Evolutionary conservation across 768 basidiomycete genomes (phyloP), one percentile per base, ranked within the genome.

Genomic region (Kondoa malvinella): DNA sequence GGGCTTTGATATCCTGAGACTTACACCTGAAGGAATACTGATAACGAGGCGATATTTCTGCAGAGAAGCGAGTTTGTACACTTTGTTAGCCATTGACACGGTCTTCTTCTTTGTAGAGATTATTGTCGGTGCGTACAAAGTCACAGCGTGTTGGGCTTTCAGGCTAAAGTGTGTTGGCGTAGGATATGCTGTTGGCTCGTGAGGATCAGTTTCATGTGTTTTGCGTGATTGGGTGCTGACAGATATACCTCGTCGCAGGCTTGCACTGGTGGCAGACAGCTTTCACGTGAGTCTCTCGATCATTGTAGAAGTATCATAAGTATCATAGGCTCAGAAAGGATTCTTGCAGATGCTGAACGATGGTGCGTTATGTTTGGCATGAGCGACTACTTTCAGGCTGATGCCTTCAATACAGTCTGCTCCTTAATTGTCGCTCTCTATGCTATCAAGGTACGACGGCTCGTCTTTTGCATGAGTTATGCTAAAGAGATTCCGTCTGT

Each of bases 141-240:
- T 25, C 50, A 14, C 14, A 56, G 71, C 82, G 73, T 27, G 16
- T 59, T 72, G 66, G 71, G 68, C 63, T 71, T 27, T 69, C 73
- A 68, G 2, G 68, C 70, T 26, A 66, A 60, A 17, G 25, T 4
- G 0, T 70, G 68, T 12, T 12, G n/a, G 4, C 67, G 33, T 72
- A 87, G 92, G 92, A 56, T 94, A 94, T 85, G 85, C 87, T n/a
- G 90, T 95, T 66, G 91, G 91, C 32, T 94, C 91, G 0, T 50
- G 21, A 8, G 40, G 8, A 21, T 8, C 40, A 8, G 21, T 50
- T 50, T 50, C n/a, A n/a, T n/a, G n/a, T 50, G 40, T 8, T 21
- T 8, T 8, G 21, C 21, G 40, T 8, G 12, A 50, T 50, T 50
- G 8, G 40, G 21, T 50, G 21, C 40, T 50, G 8, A 50, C 40